Evolutionary conservation across 2,329 filamentous ascomycete genomes (phyloP).

Genomic region (Aspergillus caelatus): DNA sequence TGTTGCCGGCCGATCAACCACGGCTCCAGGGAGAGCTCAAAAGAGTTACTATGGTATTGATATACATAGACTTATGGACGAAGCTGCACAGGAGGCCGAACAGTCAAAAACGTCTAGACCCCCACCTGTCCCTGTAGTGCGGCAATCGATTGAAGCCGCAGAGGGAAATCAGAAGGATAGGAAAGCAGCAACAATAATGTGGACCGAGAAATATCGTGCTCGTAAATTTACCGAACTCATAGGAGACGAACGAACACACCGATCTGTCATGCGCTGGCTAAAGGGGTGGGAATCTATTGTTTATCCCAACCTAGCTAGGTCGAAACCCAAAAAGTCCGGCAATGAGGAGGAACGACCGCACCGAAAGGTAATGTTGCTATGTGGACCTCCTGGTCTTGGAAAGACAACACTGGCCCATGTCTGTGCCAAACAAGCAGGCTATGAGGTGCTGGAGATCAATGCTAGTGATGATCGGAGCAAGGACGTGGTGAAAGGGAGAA

Average conservation of each 20-base stretch:
- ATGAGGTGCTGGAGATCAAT: constrained; percentile 96
- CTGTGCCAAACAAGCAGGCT: constrained; percentile 91
- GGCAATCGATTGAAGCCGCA: constrained; percentile 37
- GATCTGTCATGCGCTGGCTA: constrained; percentile 86
- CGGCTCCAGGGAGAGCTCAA: constrained; percentile 56
- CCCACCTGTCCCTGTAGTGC: constrained; percentile 24
- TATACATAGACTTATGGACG: constrained; percentile 79
- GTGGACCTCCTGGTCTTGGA: constrained; percentile 88
- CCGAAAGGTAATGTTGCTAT: constrained; percentile 84
- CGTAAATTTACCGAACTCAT: constrained; percentile 89
- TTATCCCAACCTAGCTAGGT: constrained; percentile 74
- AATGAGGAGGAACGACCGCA: constrained; percentile 72
- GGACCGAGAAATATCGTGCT: constrained; percentile 97
- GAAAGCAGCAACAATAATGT: constrained; percentile 57
- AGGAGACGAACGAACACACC: constrained; percentile 91
- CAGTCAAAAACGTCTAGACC: constrained; percentile 29
- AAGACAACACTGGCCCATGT: constrained; percentile 97
- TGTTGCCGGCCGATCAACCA: constrained; percentile 56
- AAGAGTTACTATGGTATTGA: constrained; percentile 87
- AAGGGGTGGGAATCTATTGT: constrained; percentile 93
- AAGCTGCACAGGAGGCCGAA: constrained; percentile 64
- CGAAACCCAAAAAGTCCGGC: constrained; percentile 55
- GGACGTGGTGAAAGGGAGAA: constrained; percentile 86
- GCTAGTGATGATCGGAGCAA: constrained; percentile 92
- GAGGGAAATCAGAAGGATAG: constrained; percentile 26